These are phyloP conservation scores for Phytophthora palmivora DNA, from an alignment of 352 stramenopile species.

Conservation along the genomic window DNA sequence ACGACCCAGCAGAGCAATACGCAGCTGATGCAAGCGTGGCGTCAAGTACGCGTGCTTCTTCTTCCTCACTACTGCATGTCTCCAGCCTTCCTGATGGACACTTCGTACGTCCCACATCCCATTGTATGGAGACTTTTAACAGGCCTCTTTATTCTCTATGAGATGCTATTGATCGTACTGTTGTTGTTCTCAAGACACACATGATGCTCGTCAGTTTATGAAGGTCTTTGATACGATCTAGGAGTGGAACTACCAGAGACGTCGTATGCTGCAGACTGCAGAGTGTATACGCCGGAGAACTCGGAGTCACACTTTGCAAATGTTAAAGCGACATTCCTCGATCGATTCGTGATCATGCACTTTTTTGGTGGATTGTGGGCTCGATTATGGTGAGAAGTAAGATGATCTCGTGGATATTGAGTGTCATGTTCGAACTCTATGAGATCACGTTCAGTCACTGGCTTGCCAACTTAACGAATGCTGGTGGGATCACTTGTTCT, in stretches of 20 bases:
- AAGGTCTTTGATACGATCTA: slow-evolving; percentile 83
- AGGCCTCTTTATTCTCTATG: slow-evolving; percentile 92
- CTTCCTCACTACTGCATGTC: slow-evolving; percentile 90
- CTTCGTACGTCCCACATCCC: slow-evolving; percentile 89
- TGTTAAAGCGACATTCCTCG: slow-evolving; percentile 79
- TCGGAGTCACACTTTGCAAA: slow-evolving; percentile 81
- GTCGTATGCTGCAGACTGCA: slow-evolving; percentile 87
- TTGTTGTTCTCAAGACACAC: slow-evolving; percentile 84
- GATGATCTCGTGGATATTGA: slow-evolving; percentile 85
- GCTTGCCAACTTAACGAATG: slow-evolving; percentile 95
- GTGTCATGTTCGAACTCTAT: slow-evolving; percentile 88
- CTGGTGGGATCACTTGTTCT: slow-evolving; percentile 95
- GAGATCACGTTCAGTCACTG: slow-evolving; percentile 92
- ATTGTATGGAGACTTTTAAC: slow-evolving; percentile 92
- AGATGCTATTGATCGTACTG: slow-evolving; percentile 91
- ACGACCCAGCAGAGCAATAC: slow-evolving; percentile 49
- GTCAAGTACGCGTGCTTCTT: slow-evolving; percentile 82
- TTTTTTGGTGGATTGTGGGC: slow-evolving; percentile 91
- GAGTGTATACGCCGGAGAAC: slow-evolving; percentile 89
- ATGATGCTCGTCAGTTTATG: slow-evolving; percentile 86
- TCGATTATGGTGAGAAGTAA: slow-evolving; percentile 88
- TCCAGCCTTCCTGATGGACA: slow-evolving; percentile 89
- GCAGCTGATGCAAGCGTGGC: slow-evolving; percentile 72
- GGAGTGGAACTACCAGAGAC: slow-evolving; percentile 81
- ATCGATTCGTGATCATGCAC: slow-evolving; percentile 92